A percentile compares a stretch with the other conserved stretches of the same genome.
phyloP scores from a whole-genome alignment of 1,284 basidiomycete genomes.

The Porodaedalea pini region DNA sequence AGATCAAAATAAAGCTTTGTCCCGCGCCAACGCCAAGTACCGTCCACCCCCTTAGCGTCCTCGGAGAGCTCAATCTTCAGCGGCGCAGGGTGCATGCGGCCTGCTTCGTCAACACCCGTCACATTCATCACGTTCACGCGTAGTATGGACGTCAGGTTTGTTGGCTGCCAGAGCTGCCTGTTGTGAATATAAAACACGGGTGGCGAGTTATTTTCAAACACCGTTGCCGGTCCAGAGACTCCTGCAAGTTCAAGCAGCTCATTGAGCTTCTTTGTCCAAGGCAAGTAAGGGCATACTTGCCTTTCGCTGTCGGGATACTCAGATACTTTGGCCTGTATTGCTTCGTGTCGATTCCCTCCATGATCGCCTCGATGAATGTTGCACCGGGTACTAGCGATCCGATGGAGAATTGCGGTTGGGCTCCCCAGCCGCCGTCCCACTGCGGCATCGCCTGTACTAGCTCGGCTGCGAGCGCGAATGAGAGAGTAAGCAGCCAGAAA shows the following conservation, averaged over 20 bases:
- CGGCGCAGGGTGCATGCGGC: slow-evolving; percentile 35
- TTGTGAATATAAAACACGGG: slow-evolving; percentile 54
- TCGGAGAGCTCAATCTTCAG: slow-evolving; percentile 44
- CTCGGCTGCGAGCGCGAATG: neutral
- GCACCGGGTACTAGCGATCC: slow-evolving; percentile 49
- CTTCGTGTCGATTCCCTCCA: slow-evolving; percentile 24
- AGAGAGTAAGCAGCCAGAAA: neutral
- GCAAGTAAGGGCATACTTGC: neutral
- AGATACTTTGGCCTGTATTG: slow-evolving; percentile 36
- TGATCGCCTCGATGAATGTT: slow-evolving; percentile 44
- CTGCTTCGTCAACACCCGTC: slow-evolving; percentile 31
- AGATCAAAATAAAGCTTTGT: slow-evolving; percentile 53
- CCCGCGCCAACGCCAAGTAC: slow-evolving; percentile 52
- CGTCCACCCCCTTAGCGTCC: slow-evolving; percentile 39
- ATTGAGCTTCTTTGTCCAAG: neutral
- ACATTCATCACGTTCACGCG: slow-evolving; percentile 53
- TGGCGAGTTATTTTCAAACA: slow-evolving; percentile 31
- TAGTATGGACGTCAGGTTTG: slow-evolving; percentile 53
- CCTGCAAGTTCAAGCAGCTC: slow-evolving; percentile 22
- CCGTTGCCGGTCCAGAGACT: slow-evolving; percentile 30
- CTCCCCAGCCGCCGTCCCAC: slow-evolving; percentile 36
- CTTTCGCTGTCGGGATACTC: slow-evolving; percentile 27
- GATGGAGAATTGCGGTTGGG: slow-evolving; percentile 38
- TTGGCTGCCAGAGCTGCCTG: slow-evolving; percentile 49
- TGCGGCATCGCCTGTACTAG: slow-evolving; percentile 37